Evolutionary conservation across 306 rosid species (phyloP), one percentile per base, ranked within the genome.

Genomic region (Cyclanthera cordifolia): DNA sequence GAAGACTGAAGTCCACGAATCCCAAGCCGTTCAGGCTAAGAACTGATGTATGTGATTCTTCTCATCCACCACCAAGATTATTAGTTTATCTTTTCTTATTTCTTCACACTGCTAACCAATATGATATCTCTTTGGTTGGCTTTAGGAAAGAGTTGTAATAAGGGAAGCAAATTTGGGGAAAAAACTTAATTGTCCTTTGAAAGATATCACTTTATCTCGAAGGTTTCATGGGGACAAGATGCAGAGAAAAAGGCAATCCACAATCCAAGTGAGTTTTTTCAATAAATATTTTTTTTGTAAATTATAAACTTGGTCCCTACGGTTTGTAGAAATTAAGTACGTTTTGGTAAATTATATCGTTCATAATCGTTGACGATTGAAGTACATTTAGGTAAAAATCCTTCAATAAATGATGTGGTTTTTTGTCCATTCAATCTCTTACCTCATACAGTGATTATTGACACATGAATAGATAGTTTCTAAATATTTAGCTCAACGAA

Each of bases 21-120:
- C 99, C 99, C 37, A 93, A 86, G 80, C 96, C 99, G 50, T 90
- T 93, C 78, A 88, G 88, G 86, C 80, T 93, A 74, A 83, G 95
- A 93, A 93, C 99, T 61, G 87, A 90, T 85, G 99, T 93, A 76
- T 76, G 88, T 74, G 72, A 59, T 43, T 15, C 10, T n/a, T 24
- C 50, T 51, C 66, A n/a, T 75, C 53, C 77, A 66, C 67, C 48
- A 51, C 67, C 57, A 65, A 65, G 48, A 61, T 66, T 71, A 53
- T 27, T 27, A 58, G 16, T 50, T 16, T 17, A 28, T 43, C 49
- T 13, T 17, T 24, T 43, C 49, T 8, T 5, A 9, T 20, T 39
- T 50, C 28, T 12, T 46, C 34, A 11, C 49, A 21, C 5, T 27
- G 49, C 55, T 74, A 20, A 37, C 43, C 43, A 37, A 32, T 73